phyloP scores from a whole-genome alignment of 345 rosid genomes.

The Citrus maxima region DNA sequence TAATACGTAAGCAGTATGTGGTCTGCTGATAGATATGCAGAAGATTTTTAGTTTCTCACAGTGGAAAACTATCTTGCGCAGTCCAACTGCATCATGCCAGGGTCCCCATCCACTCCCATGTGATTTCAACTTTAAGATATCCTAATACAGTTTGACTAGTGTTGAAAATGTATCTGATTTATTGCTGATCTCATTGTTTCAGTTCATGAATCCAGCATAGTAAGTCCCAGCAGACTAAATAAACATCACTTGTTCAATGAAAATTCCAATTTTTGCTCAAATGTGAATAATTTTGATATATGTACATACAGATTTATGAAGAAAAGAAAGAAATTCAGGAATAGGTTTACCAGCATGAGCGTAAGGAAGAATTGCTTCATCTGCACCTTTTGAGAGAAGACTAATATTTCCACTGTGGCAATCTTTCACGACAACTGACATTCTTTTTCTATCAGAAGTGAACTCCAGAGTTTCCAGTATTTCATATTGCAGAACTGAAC shows the following conservation, averaged over 20 bases:
- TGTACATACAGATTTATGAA: background rate
- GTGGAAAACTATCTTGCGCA: too few relatives aligned
- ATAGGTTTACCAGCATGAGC: slow-evolving; percentile 60
- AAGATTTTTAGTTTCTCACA: too few relatives aligned
- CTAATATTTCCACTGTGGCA: slow-evolving; percentile 64
- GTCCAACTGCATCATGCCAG: too few relatives aligned
- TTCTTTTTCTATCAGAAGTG: slow-evolving; percentile 96
- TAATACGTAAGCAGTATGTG: background rate
- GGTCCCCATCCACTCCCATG: too few relatives aligned
- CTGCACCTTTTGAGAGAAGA: slow-evolving; percentile 95
- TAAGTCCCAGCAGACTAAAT: background rate
- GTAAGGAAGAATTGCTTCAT: slow-evolving; percentile 88
- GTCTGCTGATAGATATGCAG: background rate
- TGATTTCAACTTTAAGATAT: too few relatives aligned
- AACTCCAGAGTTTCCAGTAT: slow-evolving; percentile 86
- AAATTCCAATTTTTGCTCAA: background rate
- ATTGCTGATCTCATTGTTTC: background rate
- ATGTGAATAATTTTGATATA: background rate
- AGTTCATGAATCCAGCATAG: background rate
- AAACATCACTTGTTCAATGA: background rate
- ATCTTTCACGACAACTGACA: slow-evolving; percentile 91
- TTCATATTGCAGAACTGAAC: slow-evolving; percentile 57
- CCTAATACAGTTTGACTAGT: too few relatives aligned
- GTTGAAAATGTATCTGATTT: background rate
- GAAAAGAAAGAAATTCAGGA: slow-evolving; percentile 6